Conservation (phyloP, 192 early-diverging fungal genomes). For the Coemansia sp. region DNA sequence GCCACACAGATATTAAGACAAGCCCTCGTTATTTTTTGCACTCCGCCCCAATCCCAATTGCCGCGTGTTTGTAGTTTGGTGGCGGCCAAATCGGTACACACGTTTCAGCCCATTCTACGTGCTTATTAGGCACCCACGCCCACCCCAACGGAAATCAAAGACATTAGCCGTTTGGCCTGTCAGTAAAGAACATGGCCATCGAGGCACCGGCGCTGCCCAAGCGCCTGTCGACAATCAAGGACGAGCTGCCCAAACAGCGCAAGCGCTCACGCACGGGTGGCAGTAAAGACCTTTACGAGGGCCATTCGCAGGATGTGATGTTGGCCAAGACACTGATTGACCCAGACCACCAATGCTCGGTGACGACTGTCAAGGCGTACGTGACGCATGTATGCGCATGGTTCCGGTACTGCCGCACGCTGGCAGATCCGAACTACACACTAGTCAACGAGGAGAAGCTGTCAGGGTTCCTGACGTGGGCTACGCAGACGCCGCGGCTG, state of each 20-base stretch:
- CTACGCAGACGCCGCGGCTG: conserved; percentile 54
- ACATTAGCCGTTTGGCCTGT: background rate
- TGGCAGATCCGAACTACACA: conserved; percentile 50
- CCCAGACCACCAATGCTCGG: conserved; percentile 56
- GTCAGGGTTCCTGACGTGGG: conserved; percentile 54
- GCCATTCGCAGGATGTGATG: conserved; percentile 56
- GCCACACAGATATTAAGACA: too few species aligned
- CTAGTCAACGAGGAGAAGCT: conserved; percentile 53
- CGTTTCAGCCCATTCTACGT: too few species aligned
- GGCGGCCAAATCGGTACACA: background rate
- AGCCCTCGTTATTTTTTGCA: conserved; percentile 4
- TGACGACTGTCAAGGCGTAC: conserved; percentile 55
- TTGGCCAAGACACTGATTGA: conserved; percentile 55
- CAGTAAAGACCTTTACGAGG: conserved; percentile 56
- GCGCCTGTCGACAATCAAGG: conserved; percentile 30
- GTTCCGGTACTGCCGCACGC: conserved; percentile 56
- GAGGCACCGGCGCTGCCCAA: conserved; percentile 21
- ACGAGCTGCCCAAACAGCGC: conserved; percentile 49
- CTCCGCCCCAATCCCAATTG: conserved; percentile 14
- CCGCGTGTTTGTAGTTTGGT: conserved; percentile 2
- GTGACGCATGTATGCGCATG: conserved; percentile 55
- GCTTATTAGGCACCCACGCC: background rate
- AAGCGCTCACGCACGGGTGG: conserved; percentile 54
- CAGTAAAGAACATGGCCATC: conserved; percentile 7
- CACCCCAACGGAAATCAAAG: conserved; percentile 1